These are phyloP conservation scores for Paspalum notatum DNA, from an alignment of 176 grass and related monocot species.

Conservation along the genomic window DNA sequence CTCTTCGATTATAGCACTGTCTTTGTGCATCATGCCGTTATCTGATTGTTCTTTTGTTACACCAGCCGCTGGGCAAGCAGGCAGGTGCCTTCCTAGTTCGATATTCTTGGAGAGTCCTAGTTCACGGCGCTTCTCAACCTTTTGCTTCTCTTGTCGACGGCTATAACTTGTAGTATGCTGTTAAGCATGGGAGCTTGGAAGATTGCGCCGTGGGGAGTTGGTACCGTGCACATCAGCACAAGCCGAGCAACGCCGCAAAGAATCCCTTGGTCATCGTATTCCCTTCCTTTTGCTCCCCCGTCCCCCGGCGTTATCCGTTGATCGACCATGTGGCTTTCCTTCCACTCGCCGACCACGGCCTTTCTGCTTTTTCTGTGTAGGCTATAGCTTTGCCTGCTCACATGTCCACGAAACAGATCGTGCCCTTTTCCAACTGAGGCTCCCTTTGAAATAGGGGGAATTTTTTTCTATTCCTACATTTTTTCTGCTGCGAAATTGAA, in stretches of 20 bases:
- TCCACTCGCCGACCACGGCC: neutral
- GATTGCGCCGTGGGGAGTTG: neutral
- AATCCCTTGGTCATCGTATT: neutral
- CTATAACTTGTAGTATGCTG: no score
- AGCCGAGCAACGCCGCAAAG: neutral
- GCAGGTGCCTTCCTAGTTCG: neutral
- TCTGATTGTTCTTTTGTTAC: no score
- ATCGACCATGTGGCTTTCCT: neutral
- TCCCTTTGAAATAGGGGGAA: no score
- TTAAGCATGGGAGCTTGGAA: neutral
- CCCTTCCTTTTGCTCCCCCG: neutral
- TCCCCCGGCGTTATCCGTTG: conserved; percentile 9
- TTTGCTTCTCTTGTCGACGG: neutral
- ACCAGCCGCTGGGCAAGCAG: neutral
- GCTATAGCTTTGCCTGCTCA: no score
- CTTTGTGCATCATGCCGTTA: no score
- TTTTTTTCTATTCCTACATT: no score
- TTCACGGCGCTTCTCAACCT: neutral
- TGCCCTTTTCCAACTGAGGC: no score
- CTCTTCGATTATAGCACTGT: neutral
- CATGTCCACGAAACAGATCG: no score
- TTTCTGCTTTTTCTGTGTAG: neutral
- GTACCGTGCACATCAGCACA: neutral
- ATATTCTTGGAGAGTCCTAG: neutral
- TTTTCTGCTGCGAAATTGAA: no score